These are phyloP conservation scores for Calonectria montana DNA, from an alignment of 2,329 filamentous ascomycete species.

Conservation along the genomic window DNA sequence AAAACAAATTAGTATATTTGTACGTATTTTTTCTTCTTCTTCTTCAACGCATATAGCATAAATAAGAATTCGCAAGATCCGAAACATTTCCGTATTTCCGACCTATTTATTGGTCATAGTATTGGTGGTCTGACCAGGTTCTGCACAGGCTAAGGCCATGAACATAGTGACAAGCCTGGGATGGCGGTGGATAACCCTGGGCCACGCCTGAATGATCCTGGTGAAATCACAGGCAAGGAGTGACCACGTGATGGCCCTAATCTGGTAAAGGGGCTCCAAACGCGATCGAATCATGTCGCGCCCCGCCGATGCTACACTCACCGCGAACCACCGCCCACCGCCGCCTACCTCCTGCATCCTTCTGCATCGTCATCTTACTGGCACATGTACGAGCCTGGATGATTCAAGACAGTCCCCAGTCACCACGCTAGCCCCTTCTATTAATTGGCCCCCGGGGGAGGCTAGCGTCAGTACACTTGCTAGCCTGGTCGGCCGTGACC, in stretches of 20 bases:
- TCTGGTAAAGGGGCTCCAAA: not conserved
- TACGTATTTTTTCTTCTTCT: no score
- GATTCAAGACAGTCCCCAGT: not conserved
- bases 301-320: not conserved
- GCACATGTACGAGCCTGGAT: not conserved
- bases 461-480: not conserved
- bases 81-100: not conserved
- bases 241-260: not conserved
- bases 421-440: not conserved
- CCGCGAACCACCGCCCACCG: not conserved
- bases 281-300: not conserved
- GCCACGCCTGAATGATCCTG: not conserved
- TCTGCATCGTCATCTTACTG: not conserved
- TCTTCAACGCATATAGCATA: not conserved
- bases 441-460: not conserved
- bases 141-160: not conserved
- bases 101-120: not conserved
- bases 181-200: not conserved
- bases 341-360: not conserved
- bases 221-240: not conserved
- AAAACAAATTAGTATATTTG: not conserved
- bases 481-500: not conserved
- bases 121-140: not conserved
- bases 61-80: not conserved
- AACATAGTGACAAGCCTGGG: not conserved